Evolutionary conservation across 768 basidiomycete genomes (phyloP).

Genomic region (Boletus patriciae): DNA sequence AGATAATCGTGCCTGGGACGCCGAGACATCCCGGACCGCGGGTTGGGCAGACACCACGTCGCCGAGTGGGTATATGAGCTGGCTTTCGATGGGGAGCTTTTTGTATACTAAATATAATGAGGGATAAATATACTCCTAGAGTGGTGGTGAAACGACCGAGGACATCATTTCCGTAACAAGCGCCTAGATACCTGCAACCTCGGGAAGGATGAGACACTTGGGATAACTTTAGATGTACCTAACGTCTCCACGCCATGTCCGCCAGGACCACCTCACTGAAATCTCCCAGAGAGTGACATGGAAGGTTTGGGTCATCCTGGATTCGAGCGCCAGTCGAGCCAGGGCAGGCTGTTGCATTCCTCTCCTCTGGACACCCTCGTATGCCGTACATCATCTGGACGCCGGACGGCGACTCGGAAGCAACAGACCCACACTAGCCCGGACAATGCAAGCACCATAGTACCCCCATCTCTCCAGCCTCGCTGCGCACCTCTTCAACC

Average conservation of each 20-base stretch:
- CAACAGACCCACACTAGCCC: constrained; percentile 5
- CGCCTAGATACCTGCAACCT: constrained; percentile 7
- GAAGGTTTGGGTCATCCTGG: constrained; percentile 7
- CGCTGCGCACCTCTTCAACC: constrained; percentile 1
- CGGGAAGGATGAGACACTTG: background rate
- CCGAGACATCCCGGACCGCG: constrained; percentile 70
- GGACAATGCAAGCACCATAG: background rate
- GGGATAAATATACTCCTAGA: constrained; percentile 2
- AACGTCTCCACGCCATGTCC: constrained; percentile 10
- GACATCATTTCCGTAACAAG: background rate
- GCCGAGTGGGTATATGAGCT: constrained; percentile 63
- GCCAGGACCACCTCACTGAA: background rate
- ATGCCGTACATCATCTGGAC: constrained; percentile 51
- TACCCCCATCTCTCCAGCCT: constrained; percentile 14
- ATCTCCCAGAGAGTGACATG: constrained; percentile 20
- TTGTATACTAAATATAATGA: constrained; percentile 2
- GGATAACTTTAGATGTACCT: background rate
- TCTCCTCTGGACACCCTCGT: constrained; percentile 64
- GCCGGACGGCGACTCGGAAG: constrained; percentile 14
- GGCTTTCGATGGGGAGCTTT: background rate
- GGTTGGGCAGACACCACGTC: constrained; percentile 72
- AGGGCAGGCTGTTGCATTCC: constrained; percentile 36
- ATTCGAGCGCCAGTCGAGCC: constrained; percentile 19
- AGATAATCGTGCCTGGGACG: constrained; percentile 79
- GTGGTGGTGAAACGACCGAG: background rate